Base-by-base conservation (phyloP, 2,329 filamentous ascomycete species). In the Botryosphaeria dothidea region DNA sequence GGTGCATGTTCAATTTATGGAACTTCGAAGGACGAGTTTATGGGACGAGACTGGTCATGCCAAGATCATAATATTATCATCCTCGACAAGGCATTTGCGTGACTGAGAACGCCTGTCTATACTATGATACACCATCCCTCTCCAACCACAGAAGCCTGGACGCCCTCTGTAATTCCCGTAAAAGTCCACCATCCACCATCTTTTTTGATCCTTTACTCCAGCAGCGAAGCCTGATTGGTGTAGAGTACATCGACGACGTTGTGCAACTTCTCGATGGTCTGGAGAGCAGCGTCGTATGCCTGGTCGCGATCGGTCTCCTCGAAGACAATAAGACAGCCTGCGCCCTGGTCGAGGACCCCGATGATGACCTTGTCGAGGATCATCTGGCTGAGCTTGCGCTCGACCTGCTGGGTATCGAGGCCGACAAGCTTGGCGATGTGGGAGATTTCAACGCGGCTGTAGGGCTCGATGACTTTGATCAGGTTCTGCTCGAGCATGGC, bases 401-500 rank as follows among this genome's bases (percentile, higher is more conserved):
- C 96, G 66, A 99, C 95, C 82, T 98, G 94, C 79, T 92, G 90
- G 27, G 92, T 96, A 78, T 98, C 95, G 68, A 99, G 85, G 43
- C 94, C 93, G 61, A 99, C 95, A 90, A 98, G 96, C 84, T 95
- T 93, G 71, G 95, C 94, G 73, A 99, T 92, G 78, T 99, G 95
- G 72, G 90, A 91, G 73, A 99, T 96, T 82, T 99, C 95, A 62
- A 99, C 95, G 68, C 93, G 88, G 74, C 92, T 96, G 82, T 98
- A 99, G 23, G 95, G 95, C 85, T 99, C 95, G 76, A 99, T 99
- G 68, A 99, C 95, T 85, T 99, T 98, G 86, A 98, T 96, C 46
- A 99, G 86, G 80, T 99, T 99, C 86, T 99, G 95, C 84, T 99
- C 95, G 75, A 99, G 81, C 93, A 99, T 97, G 77, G 93, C 92